phyloP scores from a whole-genome alignment of 495 filamentous ascomycete species.

The Stereocaulon alpinum region DNA sequence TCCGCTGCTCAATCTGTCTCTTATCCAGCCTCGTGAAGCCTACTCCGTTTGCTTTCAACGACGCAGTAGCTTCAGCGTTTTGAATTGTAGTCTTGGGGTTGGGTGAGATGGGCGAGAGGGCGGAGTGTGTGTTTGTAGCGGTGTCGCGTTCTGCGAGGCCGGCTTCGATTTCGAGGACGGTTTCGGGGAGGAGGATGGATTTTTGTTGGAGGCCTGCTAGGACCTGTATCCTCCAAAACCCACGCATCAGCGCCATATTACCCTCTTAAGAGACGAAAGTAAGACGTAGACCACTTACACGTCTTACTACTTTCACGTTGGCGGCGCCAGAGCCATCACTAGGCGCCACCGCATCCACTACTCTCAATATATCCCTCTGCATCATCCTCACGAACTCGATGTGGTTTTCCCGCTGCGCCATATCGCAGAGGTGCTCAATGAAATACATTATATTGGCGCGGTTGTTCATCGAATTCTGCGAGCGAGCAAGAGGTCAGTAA shows the following conservation, averaged over 20 bases:
- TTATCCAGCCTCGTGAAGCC: constrained; percentile 54
- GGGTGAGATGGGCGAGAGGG: constrained; percentile 21
- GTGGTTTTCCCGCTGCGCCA: constrained; percentile 64
- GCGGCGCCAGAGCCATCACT: constrained; percentile 82
- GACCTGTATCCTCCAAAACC: constrained; percentile 34
- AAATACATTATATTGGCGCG: constrained; percentile 99
- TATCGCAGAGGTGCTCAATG: constrained; percentile 87
- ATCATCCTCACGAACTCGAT: constrained; percentile 82
- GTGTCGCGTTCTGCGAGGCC: constrained; percentile 65
- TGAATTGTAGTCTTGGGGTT: constrained; percentile 18
- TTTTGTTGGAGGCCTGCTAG: constrained; percentile 59
- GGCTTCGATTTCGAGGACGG: constrained; percentile 67
- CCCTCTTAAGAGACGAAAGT: no score
- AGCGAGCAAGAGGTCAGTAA: no score
- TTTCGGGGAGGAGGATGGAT: constrained; percentile 52
- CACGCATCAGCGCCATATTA: no score
- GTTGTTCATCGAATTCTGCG: constrained; percentile 84
- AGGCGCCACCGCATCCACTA: constrained; percentile 83
- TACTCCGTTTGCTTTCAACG: constrained; percentile 27
- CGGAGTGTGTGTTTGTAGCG: constrained; percentile 11
- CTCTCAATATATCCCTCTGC: constrained; percentile 76
- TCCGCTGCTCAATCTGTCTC: constrained; percentile 82
- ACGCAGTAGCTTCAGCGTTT: constrained; percentile 22
- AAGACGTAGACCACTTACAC: constrained; percentile 33
- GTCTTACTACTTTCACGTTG: constrained; percentile 85